Percentiles rank a stretch among this genome's conserved stretches.
Conservation (phyloP, 2,329 filamentous ascomycete genomes). For the Elsinoe perseae region DNA sequence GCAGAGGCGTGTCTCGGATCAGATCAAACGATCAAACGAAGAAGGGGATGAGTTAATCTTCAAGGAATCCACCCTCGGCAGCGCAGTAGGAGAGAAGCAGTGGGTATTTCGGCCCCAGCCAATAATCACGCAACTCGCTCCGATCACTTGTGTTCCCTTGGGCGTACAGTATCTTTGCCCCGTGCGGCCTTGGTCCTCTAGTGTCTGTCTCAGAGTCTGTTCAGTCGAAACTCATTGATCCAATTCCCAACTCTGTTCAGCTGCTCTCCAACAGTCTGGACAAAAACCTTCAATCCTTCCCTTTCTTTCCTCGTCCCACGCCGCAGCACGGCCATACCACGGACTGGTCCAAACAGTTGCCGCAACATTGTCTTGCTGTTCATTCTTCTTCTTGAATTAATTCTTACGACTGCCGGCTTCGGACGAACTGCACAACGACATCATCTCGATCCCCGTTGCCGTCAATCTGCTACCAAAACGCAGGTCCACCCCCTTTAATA, state of each 20-base stretch:
- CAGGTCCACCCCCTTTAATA: conserved; percentile 10
- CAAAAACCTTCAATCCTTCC: background rate
- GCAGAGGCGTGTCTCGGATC: background rate
- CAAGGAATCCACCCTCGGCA: background rate
- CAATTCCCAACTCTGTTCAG: background rate
- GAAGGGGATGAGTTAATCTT: background rate
- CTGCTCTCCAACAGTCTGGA: background rate
- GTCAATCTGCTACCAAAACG: conserved; percentile 2
- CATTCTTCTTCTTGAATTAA: background rate
- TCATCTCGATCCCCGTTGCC: background rate
- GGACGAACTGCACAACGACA: background rate
- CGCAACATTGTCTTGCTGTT: background rate
- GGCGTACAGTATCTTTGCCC: background rate
- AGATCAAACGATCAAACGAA: no score
- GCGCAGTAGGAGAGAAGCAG: no score
- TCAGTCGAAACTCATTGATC: conserved; percentile 7
- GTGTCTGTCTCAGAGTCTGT: conserved; percentile 15
- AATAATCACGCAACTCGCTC: conserved; percentile 3
- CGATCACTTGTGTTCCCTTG: conserved; percentile 2
- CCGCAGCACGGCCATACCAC: background rate
- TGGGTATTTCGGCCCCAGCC: background rate
- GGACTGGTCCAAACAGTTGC: background rate
- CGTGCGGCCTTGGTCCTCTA: conserved; percentile 4
- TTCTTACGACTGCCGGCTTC: background rate
- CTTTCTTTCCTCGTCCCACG: background rate